phyloP scores from a whole-genome alignment of 2,329 filamentous ascomycete genomes.

The Teratosphaeria epicoccoides region DNA sequence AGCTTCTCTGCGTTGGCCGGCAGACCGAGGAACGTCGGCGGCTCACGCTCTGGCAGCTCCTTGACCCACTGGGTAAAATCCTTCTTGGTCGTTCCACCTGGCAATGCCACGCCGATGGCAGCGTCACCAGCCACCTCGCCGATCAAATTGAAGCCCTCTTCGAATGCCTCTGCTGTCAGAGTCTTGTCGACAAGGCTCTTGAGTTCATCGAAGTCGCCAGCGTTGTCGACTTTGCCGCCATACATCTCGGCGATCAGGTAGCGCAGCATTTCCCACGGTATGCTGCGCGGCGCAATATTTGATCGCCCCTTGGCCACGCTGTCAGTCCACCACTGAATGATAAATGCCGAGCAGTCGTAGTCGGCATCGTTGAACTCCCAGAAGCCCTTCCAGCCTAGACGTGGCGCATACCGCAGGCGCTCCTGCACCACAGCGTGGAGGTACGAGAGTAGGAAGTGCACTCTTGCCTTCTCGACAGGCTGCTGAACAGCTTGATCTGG shows the following conservation, averaged over 20 bases:
- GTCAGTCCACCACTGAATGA: conserved; percentile 93
- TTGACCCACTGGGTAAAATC: conserved; percentile 92
- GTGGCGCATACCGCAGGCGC: conserved; percentile 84
- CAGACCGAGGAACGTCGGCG: conserved; percentile 85
- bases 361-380: conserved; percentile 99
- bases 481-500: conserved; percentile 52
- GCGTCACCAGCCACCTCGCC: conserved; percentile 41
- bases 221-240: conserved; percentile 92
- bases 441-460: conserved; percentile 89
- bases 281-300: conserved; percentile 85
- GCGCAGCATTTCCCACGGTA: conserved; percentile 93
- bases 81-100: conserved; percentile 66
- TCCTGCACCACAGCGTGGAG: conserved; percentile 94
- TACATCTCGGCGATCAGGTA: conserved; percentile 89
- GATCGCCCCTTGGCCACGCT: conserved; percentile 70
- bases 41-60: conserved; percentile 83
- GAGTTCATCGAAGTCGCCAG: conserved; percentile 68
- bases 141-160: conserved; percentile 83
- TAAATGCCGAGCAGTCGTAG: conserved; percentile 93
- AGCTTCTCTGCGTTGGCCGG: conserved; percentile 96
- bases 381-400: conserved; percentile 93
- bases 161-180: conserved; percentile 80
- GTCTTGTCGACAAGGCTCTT: conserved; percentile 62
- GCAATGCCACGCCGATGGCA: conserved; percentile 53
- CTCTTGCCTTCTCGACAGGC: conserved; percentile 78